phyloP scores from a whole-genome alignment of 495 filamentous ascomycete genomes.

The Xylaria curta region DNA sequence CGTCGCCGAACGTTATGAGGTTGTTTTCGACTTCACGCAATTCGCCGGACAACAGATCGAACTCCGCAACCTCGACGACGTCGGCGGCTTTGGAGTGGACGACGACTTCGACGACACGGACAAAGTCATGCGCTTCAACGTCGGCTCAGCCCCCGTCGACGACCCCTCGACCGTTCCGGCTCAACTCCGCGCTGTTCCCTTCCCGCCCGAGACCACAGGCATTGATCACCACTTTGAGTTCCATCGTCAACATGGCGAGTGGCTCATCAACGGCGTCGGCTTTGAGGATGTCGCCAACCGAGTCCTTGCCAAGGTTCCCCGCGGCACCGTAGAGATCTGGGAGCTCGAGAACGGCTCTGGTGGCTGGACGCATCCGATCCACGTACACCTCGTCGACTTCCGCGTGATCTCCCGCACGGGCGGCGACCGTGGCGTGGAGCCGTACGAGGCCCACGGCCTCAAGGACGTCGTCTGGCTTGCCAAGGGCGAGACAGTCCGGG shows the following conservation, averaged over 20 bases:
- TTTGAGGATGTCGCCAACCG: slow-evolving; percentile 58
- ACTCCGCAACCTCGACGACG: slow-evolving; percentile 50
- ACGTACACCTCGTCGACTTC: slow-evolving; percentile 67
- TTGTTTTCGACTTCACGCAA: slow-evolving; percentile 58
- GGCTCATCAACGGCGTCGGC: slow-evolving; percentile 59
- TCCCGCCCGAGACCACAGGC: slow-evolving; percentile 40
- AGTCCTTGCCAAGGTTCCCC: slow-evolving; percentile 55
- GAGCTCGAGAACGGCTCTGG: slow-evolving; percentile 55
- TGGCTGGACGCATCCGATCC: slow-evolving; percentile 60
- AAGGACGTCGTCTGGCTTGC: slow-evolving; percentile 62
- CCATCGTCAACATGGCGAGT: slow-evolving; percentile 32
- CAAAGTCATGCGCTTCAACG: slow-evolving; percentile 61
- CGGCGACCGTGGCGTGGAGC: slow-evolving; percentile 45
- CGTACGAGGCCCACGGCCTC: slow-evolving; percentile 56
- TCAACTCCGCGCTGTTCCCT: slow-evolving; percentile 40
- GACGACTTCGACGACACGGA: slow-evolving; percentile 56
- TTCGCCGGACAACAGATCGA: slow-evolving; percentile 57
- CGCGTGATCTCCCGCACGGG: slow-evolving; percentile 53
- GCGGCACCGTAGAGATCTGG: slow-evolving; percentile 59
- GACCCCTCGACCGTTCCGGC: slow-evolving; percentile 35
- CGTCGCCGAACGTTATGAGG: slow-evolving; percentile 64
- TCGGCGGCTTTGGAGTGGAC: slow-evolving; percentile 50
- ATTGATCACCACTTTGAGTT: slow-evolving; percentile 54
- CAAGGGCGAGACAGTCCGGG: slow-evolving; percentile 52
- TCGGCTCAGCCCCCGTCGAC: slow-evolving; percentile 47